These are phyloP conservation scores for Botrytis squamosa DNA, from an alignment of 2,329 filamentous ascomycete genomes.

Conservation along the genomic window DNA sequence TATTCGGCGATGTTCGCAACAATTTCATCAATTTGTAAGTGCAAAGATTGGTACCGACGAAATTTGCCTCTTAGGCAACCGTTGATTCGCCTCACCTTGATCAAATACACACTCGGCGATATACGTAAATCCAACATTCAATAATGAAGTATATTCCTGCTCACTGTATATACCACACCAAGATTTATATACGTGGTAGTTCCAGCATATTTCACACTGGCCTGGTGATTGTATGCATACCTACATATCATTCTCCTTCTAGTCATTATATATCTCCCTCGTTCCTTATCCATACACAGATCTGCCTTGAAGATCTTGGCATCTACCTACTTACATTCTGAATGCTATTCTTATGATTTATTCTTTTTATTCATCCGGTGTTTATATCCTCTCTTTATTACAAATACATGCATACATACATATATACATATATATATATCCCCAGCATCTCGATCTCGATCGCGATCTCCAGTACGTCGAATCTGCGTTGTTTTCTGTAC, in stretches of 20 bases:
- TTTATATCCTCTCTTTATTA: accelerated
- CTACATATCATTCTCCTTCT: background rate
- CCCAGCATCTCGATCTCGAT: too few species aligned
- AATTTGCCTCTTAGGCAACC: background rate
- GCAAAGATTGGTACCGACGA: background rate
- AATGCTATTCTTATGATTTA: background rate
- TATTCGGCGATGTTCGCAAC: background rate
- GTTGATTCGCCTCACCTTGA: background rate
- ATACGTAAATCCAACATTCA: background rate
- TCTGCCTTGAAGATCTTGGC: background rate
- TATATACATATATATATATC: too few species aligned
- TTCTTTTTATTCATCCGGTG: background rate
- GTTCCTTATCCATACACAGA: too few species aligned
- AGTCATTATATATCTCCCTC: background rate
- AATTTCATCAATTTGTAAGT: background rate
- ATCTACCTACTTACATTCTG: background rate
- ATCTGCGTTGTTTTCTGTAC: too few species aligned
- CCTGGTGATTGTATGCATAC: background rate
- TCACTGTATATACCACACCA: background rate
- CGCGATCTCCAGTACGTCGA: too few species aligned
- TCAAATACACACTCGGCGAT: background rate
- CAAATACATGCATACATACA: too few species aligned
- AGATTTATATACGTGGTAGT: background rate
- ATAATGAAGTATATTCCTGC: background rate
- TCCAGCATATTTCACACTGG: background rate